phyloP scores from a whole-genome alignment of 2,329 filamentous ascomycete genomes.

The Sporothrix sp. region DNA sequence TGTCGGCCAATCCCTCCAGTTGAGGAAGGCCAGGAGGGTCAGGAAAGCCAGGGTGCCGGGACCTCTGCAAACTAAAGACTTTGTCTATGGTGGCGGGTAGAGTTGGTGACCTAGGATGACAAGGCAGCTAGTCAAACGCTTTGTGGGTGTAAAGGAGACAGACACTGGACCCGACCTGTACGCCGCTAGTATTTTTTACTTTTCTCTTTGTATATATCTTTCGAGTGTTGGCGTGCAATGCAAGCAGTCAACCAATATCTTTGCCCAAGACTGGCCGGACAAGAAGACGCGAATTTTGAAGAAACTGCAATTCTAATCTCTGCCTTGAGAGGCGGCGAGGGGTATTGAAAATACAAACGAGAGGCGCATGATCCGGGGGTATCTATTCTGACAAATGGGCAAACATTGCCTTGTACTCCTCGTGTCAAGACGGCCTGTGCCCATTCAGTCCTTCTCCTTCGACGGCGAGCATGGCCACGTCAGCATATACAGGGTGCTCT shows the following conservation, averaged over 20 bases:
- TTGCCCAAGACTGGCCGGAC: neutral
- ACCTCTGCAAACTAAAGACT: too few species aligned
- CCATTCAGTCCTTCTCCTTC: neutral
- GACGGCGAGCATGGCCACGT: too few species aligned
- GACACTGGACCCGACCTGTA: neutral
- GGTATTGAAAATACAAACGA: constrained; percentile 12
- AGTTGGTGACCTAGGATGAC: too few species aligned
- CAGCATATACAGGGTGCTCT: too few species aligned
- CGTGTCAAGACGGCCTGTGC: neutral
- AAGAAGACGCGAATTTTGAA: neutral
- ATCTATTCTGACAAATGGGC: neutral
- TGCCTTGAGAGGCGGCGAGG: constrained; percentile 5
- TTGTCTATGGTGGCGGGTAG: too few species aligned
- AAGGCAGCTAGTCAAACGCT: too few species aligned
- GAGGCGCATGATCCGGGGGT: constrained; percentile 6
- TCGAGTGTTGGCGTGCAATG: neutral
- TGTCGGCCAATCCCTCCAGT: too few species aligned
- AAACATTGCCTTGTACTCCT: neutral
- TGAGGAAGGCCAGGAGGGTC: neutral
- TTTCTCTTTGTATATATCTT: neutral
- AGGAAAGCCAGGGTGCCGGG: too few species aligned
- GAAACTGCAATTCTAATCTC: neutral
- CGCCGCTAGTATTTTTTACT: neutral
- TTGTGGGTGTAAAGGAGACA: too few species aligned
- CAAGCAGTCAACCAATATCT: neutral